These are phyloP conservation scores for Entomortierella parvispora DNA, from an alignment of 192 early-diverging fungal genomes.

Conservation along the genomic window DNA sequence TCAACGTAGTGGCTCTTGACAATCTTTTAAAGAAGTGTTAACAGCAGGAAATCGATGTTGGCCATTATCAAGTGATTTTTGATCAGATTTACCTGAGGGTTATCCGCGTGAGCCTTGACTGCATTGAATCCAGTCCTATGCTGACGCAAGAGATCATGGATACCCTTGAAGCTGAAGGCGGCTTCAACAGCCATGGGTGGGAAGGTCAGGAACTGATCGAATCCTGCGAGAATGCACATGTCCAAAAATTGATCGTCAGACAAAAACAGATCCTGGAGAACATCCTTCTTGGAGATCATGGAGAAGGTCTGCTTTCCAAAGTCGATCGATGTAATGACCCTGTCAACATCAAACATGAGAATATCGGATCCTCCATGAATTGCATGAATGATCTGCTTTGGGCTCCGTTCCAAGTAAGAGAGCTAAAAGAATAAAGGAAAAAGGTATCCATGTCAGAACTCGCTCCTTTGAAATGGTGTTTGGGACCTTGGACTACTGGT, in stretches of 20 bases:
- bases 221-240: constrained; percentile 83
- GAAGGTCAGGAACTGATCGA: constrained; percentile 78
- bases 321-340: constrained; percentile 74
- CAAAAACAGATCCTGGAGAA: constrained; percentile 68
- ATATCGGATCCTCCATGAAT: constrained; percentile 77
- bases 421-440: constrained; percentile 53
- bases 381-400: constrained; percentile 74
- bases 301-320: constrained; percentile 71
- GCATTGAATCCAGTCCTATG: constrained; percentile 79
- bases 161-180: constrained; percentile 75
- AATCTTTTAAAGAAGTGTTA: constrained; percentile 11
- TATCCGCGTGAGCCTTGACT: constrained; percentile 70
- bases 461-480: not conserved
- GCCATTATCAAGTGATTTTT: no score
- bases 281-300: constrained; percentile 69
- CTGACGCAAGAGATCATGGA: constrained; percentile 72
- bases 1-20: constrained; percentile 75
- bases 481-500: not conserved
- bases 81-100: constrained; percentile 30
- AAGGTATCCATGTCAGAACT: not conserved
- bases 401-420: constrained; percentile 76
- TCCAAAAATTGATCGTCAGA: constrained; percentile 79
- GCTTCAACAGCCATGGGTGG: constrained; percentile 66
- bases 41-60: not conserved
- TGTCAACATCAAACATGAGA: constrained; percentile 81